Evolutionary conservation across 1,139 yeast genomes (phyloP).

Genomic region (Casaregolazyma suthepensis): DNA sequence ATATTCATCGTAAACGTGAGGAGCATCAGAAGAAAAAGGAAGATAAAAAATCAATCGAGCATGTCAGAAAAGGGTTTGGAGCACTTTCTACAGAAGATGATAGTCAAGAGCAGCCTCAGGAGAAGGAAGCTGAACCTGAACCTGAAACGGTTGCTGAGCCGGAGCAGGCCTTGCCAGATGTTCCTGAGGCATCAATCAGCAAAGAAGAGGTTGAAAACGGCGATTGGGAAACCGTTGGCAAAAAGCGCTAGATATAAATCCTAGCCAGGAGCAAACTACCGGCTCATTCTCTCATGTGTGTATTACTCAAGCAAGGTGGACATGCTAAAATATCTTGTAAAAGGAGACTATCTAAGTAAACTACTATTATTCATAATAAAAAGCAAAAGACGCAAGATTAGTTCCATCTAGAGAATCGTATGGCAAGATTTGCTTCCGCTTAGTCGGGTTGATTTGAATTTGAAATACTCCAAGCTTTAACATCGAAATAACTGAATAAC

Average conservation of each 20-base stretch:
- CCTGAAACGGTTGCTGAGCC: slow-evolving; percentile 32
- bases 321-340: not conserved
- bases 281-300: not conserved
- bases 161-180: slow-evolving; percentile 21
- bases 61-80: slow-evolving; percentile 39
- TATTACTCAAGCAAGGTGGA: not conserved
- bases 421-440: too few species aligned
- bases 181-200: slow-evolving; percentile 27
- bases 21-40: slow-evolving; percentile 11
- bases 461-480: too few species aligned
- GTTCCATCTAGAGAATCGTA: too few species aligned
- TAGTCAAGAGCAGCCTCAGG: slow-evolving; percentile 41
- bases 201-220: slow-evolving; percentile 40
- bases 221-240: slow-evolving; percentile 58
- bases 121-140: slow-evolving; percentile 31
- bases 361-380: not conserved
- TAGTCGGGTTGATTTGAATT: too few species aligned
- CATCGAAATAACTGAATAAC: too few species aligned
- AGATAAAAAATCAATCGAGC: slow-evolving; percentile 16
- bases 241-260: not conserved
- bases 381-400: not conserved
- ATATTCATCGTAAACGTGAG: slow-evolving; percentile 13
- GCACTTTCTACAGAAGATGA: slow-evolving; percentile 65
- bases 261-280: not conserved
- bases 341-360: not conserved